Conservation (phyloP, 23 red algal species). For the Chondrus crispus region DNA sequence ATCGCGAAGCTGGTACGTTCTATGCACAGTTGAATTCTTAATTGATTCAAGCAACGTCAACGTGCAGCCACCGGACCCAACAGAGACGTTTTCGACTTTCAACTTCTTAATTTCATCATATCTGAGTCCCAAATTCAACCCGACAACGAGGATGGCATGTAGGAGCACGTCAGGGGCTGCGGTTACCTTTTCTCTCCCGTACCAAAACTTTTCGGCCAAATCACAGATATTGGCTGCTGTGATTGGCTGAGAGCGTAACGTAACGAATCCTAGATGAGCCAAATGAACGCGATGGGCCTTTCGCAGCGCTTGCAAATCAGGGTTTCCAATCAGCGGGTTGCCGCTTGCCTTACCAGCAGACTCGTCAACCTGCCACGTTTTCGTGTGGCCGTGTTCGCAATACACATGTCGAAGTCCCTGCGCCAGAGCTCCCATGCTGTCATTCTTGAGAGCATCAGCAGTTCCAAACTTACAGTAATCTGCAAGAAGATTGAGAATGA, state of each 20-base stretch:
- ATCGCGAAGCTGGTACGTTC: background rate
- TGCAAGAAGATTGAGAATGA: conserved; percentile 26
- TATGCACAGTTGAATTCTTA: background rate
- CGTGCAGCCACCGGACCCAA: background rate
- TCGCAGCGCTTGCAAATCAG: background rate
- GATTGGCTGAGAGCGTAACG: background rate
- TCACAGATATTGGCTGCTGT: background rate
- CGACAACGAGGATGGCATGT: background rate
- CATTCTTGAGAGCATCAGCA: background rate
- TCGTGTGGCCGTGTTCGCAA: background rate
- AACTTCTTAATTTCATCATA: background rate
- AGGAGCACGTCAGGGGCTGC: background rate
- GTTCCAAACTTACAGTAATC: conserved; percentile 33
- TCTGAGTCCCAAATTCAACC: background rate
- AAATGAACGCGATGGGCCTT: conserved; percentile 22
- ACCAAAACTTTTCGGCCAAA: conserved; percentile 14
- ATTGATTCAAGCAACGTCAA: background rate
- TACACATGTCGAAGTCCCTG: background rate
- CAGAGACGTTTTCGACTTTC: background rate
- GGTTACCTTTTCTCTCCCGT: background rate
- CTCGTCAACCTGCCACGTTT: background rate
- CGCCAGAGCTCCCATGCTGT: background rate
- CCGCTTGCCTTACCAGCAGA: background rate
- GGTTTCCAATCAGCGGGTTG: background rate
- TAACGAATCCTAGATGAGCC: background rate